phyloP scores from a whole-genome alignment of 169 alveolate species.

The Perkinsus marinus region DNA sequence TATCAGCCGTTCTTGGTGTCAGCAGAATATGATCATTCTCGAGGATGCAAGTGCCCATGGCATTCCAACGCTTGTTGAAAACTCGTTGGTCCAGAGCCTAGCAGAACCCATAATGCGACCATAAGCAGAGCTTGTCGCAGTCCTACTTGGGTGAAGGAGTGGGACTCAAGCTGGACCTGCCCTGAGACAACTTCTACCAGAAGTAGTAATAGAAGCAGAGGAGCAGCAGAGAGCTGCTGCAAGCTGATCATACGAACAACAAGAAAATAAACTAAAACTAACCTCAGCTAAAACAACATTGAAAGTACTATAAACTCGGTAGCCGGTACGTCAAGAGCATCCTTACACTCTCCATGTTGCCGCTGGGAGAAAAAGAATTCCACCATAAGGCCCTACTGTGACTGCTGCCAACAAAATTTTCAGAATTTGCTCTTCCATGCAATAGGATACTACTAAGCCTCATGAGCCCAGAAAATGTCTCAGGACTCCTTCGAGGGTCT shows the following conservation, averaged over 20 bases:
- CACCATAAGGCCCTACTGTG: no score
- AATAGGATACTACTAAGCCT: no score
- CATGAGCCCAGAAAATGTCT: no score
- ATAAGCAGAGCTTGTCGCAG: background rate
- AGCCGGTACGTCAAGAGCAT: background rate
- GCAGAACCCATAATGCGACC: background rate
- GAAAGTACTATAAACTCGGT: background rate
- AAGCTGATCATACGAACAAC: background rate
- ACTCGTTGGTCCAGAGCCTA: background rate
- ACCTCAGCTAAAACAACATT: background rate
- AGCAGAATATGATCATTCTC: background rate
- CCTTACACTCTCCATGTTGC: no score
- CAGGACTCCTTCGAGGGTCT: no score
- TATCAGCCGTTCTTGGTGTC: background rate
- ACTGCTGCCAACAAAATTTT: no score
- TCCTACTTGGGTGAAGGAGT: background rate
- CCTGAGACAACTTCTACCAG: background rate
- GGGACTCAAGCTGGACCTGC: background rate
- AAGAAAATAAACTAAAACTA: background rate
- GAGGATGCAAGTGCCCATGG: background rate
- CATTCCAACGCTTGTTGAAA: background rate
- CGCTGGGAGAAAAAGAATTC: no score
- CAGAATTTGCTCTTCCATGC: no score
- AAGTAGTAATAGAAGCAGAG: background rate
- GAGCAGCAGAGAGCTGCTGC: background rate